phyloP scores from a whole-genome alignment of 257 asterid genomes.

The Nicotiana knightiana region DNA sequence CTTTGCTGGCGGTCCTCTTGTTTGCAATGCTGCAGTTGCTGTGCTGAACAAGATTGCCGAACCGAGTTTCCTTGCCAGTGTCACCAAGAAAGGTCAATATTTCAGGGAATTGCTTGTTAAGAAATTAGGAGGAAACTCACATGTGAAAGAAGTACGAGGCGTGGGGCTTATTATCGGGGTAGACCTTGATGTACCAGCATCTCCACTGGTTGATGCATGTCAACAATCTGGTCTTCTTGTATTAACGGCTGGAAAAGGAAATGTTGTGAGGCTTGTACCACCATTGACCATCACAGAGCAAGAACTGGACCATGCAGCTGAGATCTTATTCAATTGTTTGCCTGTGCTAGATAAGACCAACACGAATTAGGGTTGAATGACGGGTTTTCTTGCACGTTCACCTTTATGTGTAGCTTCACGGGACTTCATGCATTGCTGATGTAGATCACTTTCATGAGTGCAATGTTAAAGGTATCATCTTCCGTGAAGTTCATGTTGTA shows the following conservation, averaged over 20 bases:
- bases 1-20: conserved; percentile 92
- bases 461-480: background rate
- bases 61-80: conserved; percentile 51
- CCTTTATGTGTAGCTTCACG: background rate
- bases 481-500: background rate
- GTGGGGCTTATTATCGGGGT: conserved; percentile 75
- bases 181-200: conserved; percentile 73
- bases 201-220: conserved; percentile 74
- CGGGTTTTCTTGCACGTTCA: background rate
- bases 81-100: conserved; percentile 59
- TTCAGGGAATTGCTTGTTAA: conserved; percentile 46
- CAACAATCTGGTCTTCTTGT: conserved; percentile 70
- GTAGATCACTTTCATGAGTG: background rate
- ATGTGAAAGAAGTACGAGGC: conserved; percentile 78
- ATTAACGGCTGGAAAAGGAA: conserved; percentile 91
- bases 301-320: conserved; percentile 58
- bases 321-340: conserved; percentile 49
- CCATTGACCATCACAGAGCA: conserved; percentile 71
- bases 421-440: background rate
- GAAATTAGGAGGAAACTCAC: conserved; percentile 53
- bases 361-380: background rate
- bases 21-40: conserved; percentile 70
- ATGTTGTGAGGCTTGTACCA: conserved; percentile 78
- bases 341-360: conserved; percentile 52
- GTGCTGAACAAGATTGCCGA: conserved; percentile 72